Evolutionary conservation across 1,284 basidiomycete species (phyloP).

Genomic region (Takashimella koratensis): DNA sequence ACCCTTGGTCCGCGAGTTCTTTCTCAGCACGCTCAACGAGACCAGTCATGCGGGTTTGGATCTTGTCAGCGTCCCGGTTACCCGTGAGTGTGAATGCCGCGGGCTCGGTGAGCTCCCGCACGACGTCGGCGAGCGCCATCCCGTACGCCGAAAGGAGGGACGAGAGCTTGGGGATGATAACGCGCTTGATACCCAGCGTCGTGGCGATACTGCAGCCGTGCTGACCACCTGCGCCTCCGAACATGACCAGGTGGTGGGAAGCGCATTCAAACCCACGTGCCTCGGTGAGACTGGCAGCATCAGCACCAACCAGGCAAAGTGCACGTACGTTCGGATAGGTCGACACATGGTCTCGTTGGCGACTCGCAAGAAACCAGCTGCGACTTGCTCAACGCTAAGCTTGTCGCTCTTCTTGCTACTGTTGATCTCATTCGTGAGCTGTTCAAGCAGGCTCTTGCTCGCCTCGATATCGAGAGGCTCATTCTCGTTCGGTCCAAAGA

Average conservation of each 20-base stretch:
- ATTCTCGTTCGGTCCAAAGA: constrained; percentile 54
- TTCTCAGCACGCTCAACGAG: constrained; percentile 54
- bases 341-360: constrained; percentile 45
- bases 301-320: constrained; percentile 2
- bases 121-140: constrained; percentile 41
- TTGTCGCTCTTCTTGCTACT: constrained; percentile 21
- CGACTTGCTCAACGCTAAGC: constrained; percentile 32
- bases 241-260: constrained; percentile 35
- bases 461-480: constrained; percentile 51
- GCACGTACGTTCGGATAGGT: constrained; percentile 31
- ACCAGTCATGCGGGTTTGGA: constrained; percentile 20
- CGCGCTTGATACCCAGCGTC: constrained; percentile 32
- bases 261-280: constrained; percentile 34
- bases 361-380: constrained; percentile 33
- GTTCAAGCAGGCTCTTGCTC: constrained; percentile 42
- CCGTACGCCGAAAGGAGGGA: constrained; percentile 43
- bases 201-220: constrained; percentile 36
- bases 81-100: constrained; percentile 22
- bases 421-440: constrained; percentile 51
- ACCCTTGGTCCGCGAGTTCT: constrained; percentile 75
- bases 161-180: constrained; percentile 38
- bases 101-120: constrained; percentile 35
- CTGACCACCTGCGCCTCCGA: constrained; percentile 44
- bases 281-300: constrained; percentile 34
- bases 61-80: constrained; percentile 17